Percentiles rank a stretch among this genome's conserved stretches.
Evolutionary conservation across 768 basidiomycete species (phyloP).

Genomic region (Botryobasidium botryosum): DNA sequence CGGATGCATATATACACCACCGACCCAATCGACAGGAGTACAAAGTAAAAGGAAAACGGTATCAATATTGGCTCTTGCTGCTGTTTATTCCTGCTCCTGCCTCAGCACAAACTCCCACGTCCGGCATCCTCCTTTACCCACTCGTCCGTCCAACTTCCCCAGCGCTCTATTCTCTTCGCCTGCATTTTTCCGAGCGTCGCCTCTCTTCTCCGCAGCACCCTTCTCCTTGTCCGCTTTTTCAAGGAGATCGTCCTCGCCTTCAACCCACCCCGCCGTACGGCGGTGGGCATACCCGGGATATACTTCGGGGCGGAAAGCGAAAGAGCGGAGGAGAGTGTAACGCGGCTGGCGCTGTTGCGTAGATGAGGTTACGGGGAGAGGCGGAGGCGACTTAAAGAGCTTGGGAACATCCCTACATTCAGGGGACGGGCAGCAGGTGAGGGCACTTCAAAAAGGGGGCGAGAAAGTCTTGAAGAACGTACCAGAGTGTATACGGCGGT

Average conservation of each 20-base stretch:
- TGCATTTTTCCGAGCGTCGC: no score
- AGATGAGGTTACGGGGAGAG: conserved; percentile 22
- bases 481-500: conserved; percentile 79
- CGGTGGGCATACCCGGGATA: conserved; percentile 86
- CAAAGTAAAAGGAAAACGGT: no score
- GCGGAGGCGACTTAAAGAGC: conserved; percentile 58
- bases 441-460: conserved; percentile 5
- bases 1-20: no score
- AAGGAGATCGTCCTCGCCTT: conserved; percentile 52
- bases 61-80: no score
- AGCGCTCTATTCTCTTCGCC: no score
- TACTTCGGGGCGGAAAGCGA: conserved; percentile 45
- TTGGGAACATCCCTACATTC: conserved; percentile 51
- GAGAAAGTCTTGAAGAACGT: conserved; percentile 19
- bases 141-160: background rate
- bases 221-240: conserved; percentile 25
- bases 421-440: background rate
- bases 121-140: conserved; percentile 3
- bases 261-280: conserved; percentile 77
- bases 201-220: conserved; percentile 45
- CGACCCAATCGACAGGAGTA: no score
- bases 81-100: no score
- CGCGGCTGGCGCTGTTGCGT: conserved; percentile 39
- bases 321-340: conserved; percentile 62
- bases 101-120: conserved; percentile 11